Evolutionary conservation across 768 basidiomycete genomes (phyloP), one percentile per base, ranked within the genome.

Genomic region (Leccinum longicurvipes): DNA sequence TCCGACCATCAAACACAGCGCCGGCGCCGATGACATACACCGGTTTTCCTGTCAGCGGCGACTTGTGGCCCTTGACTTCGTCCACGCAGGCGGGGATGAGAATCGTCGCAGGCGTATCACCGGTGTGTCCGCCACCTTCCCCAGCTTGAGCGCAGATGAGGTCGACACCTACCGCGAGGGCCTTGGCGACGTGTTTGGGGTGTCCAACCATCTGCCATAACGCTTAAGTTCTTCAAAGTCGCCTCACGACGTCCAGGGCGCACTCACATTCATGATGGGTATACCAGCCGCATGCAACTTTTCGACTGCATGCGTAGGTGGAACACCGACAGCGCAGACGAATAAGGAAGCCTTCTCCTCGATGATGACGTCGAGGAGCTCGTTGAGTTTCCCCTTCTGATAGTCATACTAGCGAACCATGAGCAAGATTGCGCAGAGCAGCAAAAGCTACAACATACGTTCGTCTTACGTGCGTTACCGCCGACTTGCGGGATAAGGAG

Each of bases 141-240:
- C 92, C 91, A 2, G 88, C 93, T 73, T 96, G 93, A 4, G 93
- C 93, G 64, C 94, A 97, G 67, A 98, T 95, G 57, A 98, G 76
- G 66, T 98, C 94, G 29, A 91, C 89, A 32, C 94, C 95, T 32
- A 79, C 86, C 3, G 80, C 89, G 29, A 96, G 80, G 8, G 91
- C 91, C 69, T 89, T 91, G 47, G 75, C 60, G 45, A 89, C 89
- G 69, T 93, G 91, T 67, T 93, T 96, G 12, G 93, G 93, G 67
- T 93, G 91, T n/a, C 94, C 94, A 56, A 96, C 87, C 91, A 93
- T 93, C 79, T 82, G 58, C 31, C 52, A 34, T 1, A 11, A 8
- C 24, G 12, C 36, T 28, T 45, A 45, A 46, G 27, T 31, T 48
- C 34, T 29, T 19, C 25, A 11, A 12, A 14, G 15, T 42, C 17